Percentiles rank a stretch among this genome's conserved stretches.
These are phyloP conservation scores for Spatholobus suberectus DNA, from an alignment of 306 rosid genomes.

Conservation along the genomic window DNA sequence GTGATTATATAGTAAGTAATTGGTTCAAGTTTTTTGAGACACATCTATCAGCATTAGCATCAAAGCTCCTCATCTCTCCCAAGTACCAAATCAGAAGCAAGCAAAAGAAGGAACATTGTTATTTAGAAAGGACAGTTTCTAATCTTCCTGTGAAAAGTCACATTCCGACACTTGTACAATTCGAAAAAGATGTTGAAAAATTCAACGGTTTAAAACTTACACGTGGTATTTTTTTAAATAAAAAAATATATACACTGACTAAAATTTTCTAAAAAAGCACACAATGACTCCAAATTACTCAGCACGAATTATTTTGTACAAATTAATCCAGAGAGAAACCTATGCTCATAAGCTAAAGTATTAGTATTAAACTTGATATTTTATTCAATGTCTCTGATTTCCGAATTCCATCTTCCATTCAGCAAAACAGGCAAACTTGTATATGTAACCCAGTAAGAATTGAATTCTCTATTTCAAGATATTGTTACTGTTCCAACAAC, in stretches of 20 bases:
- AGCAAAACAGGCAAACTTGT: neutral
- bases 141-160: constrained; percentile 25
- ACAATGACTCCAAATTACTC: neutral
- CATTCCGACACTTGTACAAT: constrained; percentile 4
- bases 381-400: neutral
- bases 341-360: neutral
- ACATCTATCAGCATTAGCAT: neutral
- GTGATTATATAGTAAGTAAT: neutral
- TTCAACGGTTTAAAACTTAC: neutral
- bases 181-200: neutral
- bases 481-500: constrained; percentile 46
- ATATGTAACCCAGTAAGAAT: neutral
- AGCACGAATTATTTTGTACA: neutral
- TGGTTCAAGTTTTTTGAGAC: neutral
- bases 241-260: neutral
- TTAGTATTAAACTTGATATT: neutral
- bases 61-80: neutral
- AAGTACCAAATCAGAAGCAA: constrained; percentile 8
- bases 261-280: neutral
- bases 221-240: neutral
- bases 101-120: neutral
- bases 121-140: constrained; percentile 9
- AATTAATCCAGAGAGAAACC: neutral
- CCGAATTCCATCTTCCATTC: neutral
- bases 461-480: constrained; percentile 25